Percentiles rank a stretch among this genome's conserved stretches.
These are phyloP conservation scores for Ampelomyces quisqualis DNA, from an alignment of 2,329 filamentous ascomycete species.

Conservation along the genomic window DNA sequence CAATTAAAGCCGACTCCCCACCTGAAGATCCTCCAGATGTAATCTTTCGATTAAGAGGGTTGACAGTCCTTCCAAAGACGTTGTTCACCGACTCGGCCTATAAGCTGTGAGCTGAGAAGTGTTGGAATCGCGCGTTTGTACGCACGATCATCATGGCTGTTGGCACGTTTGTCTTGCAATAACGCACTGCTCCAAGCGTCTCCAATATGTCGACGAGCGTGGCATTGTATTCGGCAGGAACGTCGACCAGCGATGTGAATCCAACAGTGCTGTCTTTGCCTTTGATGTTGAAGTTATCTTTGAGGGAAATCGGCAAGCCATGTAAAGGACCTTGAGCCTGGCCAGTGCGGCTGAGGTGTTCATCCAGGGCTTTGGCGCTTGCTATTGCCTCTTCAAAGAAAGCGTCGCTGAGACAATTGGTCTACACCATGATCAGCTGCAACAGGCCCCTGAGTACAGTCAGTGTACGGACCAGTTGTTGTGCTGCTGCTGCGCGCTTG, in stretches of 20 bases:
- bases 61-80: constrained; percentile 62
- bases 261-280: constrained; percentile 64
- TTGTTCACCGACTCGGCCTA: constrained; percentile 65
- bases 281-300: constrained; percentile 67
- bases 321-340: constrained; percentile 63
- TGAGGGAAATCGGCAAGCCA: constrained; percentile 66
- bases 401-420: constrained; percentile 61
- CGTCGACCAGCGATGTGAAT: constrained; percentile 61
- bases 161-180: constrained; percentile 70
- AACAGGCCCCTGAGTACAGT: neutral
- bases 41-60: constrained; percentile 60
- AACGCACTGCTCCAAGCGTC: constrained; percentile 64
- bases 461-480: constrained; percentile 51
- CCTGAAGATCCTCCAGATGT: constrained; percentile 68
- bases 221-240: constrained; percentile 59
- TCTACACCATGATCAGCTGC: constrained; percentile 41
- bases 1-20: constrained; percentile 65
- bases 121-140: neutral
- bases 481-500: constrained; percentile 56
- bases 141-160: constrained; percentile 65
- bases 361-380: constrained; percentile 55
- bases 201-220: constrained; percentile 60
- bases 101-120: constrained; percentile 5
- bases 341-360: constrained; percentile 50
- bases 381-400: constrained; percentile 57